A percentile compares a stretch with the other conserved stretches of the same genome.
Conservation (phyloP, 129 eudicot species). For the Apium graveolens region DNA sequence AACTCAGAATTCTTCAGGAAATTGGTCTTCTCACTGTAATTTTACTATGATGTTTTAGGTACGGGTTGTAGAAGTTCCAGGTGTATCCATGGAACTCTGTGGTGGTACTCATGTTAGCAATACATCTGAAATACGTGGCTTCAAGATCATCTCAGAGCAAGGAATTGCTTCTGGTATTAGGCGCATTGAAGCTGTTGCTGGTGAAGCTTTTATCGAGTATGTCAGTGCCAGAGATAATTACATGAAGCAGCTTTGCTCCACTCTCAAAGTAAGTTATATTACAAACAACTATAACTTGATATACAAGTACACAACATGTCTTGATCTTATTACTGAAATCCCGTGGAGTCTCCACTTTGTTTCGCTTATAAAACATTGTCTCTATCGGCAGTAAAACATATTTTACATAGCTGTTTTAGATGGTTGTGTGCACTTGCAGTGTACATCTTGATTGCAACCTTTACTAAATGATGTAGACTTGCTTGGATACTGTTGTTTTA, state of each 20-base stretch:
- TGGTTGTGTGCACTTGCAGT: neutral
- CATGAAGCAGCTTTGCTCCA: conserved; percentile 92
- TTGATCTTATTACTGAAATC: neutral
- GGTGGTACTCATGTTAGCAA: conserved; percentile 94
- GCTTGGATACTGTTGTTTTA: neutral
- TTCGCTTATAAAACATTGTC: neutral
- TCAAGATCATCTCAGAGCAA: conserved; percentile 87
- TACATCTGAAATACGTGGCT: conserved; percentile 88
- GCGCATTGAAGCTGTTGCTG: conserved; percentile 99
- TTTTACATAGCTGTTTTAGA: neutral
- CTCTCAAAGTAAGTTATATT: conserved; percentile 63
- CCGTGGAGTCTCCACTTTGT: neutral
- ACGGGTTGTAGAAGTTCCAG: conserved; percentile 98
- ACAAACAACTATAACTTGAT: neutral
- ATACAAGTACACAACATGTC: neutral
- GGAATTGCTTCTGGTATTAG: conserved; percentile 91
- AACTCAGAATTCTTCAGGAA: neutral
- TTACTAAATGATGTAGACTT: conserved; percentile 4
- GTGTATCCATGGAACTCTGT: conserved; percentile 97
- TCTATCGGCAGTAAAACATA: neutral
- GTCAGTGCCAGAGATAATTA: conserved; percentile 69
- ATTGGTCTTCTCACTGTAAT: neutral
- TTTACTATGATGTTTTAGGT: conserved; percentile 41
- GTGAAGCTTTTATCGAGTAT: conserved; percentile 92
- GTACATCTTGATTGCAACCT: neutral